A percentile compares a stretch with the other conserved stretches of the same genome.
Evolutionary conservation across 139 green algal species (phyloP).

Genomic region (Coccomyxa sp.): DNA sequence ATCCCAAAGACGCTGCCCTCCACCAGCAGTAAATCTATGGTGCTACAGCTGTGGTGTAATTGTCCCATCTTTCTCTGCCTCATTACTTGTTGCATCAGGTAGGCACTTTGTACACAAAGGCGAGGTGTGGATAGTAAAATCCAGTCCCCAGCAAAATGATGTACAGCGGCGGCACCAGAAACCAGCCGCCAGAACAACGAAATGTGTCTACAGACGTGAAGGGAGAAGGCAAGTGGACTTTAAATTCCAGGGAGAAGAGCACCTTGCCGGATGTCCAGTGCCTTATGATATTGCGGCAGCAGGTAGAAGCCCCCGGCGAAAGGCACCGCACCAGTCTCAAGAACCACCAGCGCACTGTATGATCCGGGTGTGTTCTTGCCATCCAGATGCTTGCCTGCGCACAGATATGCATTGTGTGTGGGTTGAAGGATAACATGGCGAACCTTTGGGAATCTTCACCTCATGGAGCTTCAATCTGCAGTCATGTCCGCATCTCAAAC

Average conservation of each 20-base stretch:
- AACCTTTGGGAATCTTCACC: not conserved
- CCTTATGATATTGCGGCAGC: constrained; percentile 28
- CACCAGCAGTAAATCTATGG: not conserved
- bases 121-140: too few species aligned
- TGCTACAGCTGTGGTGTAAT: too few species aligned
- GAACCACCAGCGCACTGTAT: constrained; percentile 30
- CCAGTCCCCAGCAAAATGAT: too few species aligned
- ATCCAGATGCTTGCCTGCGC: constrained; percentile 20
- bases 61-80: too few species aligned
- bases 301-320: constrained; percentile 33
- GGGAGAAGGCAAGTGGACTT: not conserved
- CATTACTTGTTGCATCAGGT: too few species aligned
- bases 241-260: not conserved
- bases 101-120: too few species aligned
- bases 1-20: not conserved
- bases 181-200: too few species aligned
- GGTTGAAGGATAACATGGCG: too few species aligned
- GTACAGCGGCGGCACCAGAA: too few species aligned
- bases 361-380: constrained; percentile 35
- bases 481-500: too few species aligned
- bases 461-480: too few species aligned
- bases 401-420: too few species aligned
- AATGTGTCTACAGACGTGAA: not conserved
- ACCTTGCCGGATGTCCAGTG: constrained; percentile 32
- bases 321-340: constrained; percentile 18